phyloP scores from a whole-genome alignment of 2,329 filamentous ascomycete genomes.

The Teratosphaeria nubilosa region DNA sequence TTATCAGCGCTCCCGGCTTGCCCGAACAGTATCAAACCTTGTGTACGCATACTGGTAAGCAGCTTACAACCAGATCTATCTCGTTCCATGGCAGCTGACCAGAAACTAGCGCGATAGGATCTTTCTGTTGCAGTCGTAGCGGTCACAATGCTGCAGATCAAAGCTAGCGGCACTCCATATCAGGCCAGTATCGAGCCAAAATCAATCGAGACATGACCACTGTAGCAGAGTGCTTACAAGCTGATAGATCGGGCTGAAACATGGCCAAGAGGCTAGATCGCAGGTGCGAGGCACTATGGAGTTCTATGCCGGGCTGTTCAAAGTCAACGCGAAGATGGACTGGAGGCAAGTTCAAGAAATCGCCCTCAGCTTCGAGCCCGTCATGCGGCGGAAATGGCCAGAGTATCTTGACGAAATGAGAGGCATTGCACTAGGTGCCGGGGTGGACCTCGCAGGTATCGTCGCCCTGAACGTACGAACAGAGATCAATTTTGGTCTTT shows the following conservation, averaged over 20 bases:
- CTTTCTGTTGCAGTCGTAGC: not conserved
- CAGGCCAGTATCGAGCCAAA: constrained; percentile 22
- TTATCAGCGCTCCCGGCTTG: not conserved
- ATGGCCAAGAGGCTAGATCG: constrained; percentile 31
- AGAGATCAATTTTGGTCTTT: constrained; percentile 49
- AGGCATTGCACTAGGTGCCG: constrained; percentile 41
- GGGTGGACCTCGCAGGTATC: constrained; percentile 39
- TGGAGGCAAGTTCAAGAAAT: constrained; percentile 38
- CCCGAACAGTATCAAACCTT: not conserved
- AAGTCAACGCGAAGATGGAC: constrained; percentile 35
- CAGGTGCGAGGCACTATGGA: constrained; percentile 35
- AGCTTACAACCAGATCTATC: not conserved
- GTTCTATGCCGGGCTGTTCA: constrained; percentile 41
- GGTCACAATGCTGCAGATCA: constrained; percentile 29
- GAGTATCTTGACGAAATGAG: constrained; percentile 35
- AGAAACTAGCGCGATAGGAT: not conserved
- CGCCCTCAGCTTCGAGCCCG: constrained; percentile 38
- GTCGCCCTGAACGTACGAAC: constrained; percentile 49
- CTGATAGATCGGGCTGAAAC: constrained; percentile 38
- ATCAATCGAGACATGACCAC: not conserved
- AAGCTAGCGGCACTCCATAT: constrained; percentile 34
- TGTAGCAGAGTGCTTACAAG: not conserved
- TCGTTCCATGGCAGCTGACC: not conserved
- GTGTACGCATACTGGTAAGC: not conserved
- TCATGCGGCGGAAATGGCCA: constrained; percentile 35